Percentiles rank a stretch among this genome's conserved stretches.
Evolutionary conservation across 352 stramenopile genomes (phyloP).

Genomic region (Globisporangium yorkense): DNA sequence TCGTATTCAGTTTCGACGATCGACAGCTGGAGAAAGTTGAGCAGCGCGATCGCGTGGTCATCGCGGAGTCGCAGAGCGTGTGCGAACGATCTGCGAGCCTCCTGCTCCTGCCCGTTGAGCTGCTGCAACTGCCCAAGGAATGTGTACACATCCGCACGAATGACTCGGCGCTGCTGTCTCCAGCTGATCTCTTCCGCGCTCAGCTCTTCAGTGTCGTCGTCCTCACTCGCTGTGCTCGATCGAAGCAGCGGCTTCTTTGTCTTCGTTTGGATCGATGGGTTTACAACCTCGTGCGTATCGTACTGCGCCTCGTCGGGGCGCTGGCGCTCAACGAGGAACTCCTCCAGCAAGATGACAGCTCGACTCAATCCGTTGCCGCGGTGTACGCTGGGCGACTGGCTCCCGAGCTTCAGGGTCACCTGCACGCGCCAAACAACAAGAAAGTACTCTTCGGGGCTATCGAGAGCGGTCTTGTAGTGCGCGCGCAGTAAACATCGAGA

Average conservation of each 20-base stretch:
- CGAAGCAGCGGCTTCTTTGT: background rate
- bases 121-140: slow-evolving; percentile 30
- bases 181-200: slow-evolving; percentile 14
- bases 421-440: slow-evolving; percentile 38
- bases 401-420: slow-evolving; percentile 16
- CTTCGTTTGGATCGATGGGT: background rate
- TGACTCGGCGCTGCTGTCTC: slow-evolving; percentile 24
- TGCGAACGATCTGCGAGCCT: slow-evolving; percentile 23
- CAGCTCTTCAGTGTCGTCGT: slow-evolving; percentile 18
- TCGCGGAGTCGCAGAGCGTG: slow-evolving; percentile 25
- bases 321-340: slow-evolving; percentile 31
- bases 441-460: slow-evolving; percentile 50
- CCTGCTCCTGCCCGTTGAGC: slow-evolving; percentile 22
- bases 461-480: slow-evolving; percentile 43
- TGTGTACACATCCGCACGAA: slow-evolving; percentile 36
- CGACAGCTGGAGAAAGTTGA: slow-evolving; percentile 44
- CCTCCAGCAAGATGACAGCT: slow-evolving; percentile 23
- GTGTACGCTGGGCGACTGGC: background rate
- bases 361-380: slow-evolving; percentile 4
- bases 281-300: slow-evolving; percentile 1
- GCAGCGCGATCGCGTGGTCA: slow-evolving; percentile 33
- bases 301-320: slow-evolving; percentile 17
- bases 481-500: slow-evolving; percentile 28
- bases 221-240: background rate
- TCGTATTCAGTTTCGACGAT: slow-evolving; percentile 33